Evolutionary conservation across 2,329 filamentous ascomycete genomes (phyloP).

Genomic region (Penicillium sp.): DNA sequence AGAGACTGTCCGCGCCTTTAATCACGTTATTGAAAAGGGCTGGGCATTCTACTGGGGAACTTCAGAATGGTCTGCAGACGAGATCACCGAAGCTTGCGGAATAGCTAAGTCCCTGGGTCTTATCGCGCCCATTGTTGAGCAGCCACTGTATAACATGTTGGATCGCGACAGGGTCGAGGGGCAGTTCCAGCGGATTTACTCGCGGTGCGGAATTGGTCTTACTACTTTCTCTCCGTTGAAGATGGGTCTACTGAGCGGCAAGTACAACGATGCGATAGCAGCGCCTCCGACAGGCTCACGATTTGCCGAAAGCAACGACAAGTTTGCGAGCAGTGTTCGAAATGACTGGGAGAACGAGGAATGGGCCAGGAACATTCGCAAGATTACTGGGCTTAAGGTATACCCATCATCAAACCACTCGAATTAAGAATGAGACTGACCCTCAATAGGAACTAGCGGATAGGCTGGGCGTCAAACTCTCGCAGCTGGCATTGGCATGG

Average conservation of each 20-base stretch:
- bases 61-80: conserved; percentile 66
- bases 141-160: conserved; percentile 68
- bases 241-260: conserved; percentile 64
- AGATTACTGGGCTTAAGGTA: not conserved
- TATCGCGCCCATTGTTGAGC: conserved; percentile 55
- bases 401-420: not conserved
- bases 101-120: conserved; percentile 61
- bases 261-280: conserved; percentile 63
- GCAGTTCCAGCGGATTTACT: conserved; percentile 62
- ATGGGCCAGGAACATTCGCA: not conserved
- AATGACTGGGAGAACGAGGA: not conserved
- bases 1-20: conserved; percentile 70
- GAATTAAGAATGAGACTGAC: not conserved
- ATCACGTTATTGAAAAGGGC: conserved; percentile 67
- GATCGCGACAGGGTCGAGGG: conserved; percentile 61
- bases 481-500: conserved; percentile 61
- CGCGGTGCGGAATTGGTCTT: conserved; percentile 60
- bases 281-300: conserved; percentile 56
- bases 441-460: not conserved
- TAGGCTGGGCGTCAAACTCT: not conserved
- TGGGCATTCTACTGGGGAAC: conserved; percentile 73
- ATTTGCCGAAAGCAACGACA: conserved; percentile 51
- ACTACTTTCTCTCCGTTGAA: conserved; percentile 65
- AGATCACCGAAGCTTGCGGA: conserved; percentile 64
- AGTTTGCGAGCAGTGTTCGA: not conserved